These are phyloP conservation scores for Rhizopogon hawkerae DNA, from an alignment of 1,284 basidiomycete species.

Conservation along the genomic window DNA sequence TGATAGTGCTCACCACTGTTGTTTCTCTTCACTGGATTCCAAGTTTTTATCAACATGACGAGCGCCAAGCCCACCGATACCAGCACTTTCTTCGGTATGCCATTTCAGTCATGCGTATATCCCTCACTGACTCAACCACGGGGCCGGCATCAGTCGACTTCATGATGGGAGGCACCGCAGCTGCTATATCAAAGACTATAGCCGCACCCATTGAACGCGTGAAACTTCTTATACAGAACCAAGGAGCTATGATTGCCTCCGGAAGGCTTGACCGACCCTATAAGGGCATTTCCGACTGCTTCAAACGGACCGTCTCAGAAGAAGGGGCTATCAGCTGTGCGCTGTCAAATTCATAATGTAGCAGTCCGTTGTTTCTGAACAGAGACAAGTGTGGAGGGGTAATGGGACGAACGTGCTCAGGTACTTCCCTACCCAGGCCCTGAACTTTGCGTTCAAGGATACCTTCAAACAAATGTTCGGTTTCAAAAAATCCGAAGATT, in stretches of 20 bases:
- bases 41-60: neutral
- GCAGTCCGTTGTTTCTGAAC: slow-evolving; percentile 8
- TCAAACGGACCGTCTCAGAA: slow-evolving; percentile 42
- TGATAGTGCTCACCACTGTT: neutral
- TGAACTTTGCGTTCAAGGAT: slow-evolving; percentile 46
- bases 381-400: slow-evolving; percentile 46
- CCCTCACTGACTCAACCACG: slow-evolving; percentile 1
- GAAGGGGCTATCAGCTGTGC: slow-evolving; percentile 42
- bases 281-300: slow-evolving; percentile 55
- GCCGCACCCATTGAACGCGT: slow-evolving; percentile 70
- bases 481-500: slow-evolving; percentile 48
- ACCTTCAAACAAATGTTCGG: slow-evolving; percentile 42
- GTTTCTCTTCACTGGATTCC: neutral
- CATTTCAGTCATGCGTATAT: neutral
- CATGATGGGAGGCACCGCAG: slow-evolving; percentile 44
- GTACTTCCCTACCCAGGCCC: slow-evolving; percentile 60
- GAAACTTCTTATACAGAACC: slow-evolving; percentile 64
- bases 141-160: slow-evolving; percentile 31
- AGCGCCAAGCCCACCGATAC: slow-evolving; percentile 4
- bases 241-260: slow-evolving; percentile 48
- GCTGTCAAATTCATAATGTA: slow-evolving; percentile 11
- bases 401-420: slow-evolving; percentile 58
- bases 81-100: slow-evolving; percentile 19
- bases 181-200: slow-evolving; percentile 58
- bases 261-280: slow-evolving; percentile 50